These are phyloP conservation scores for Wallacemonas sp. DNA, from an alignment of 208 protist species.

Conservation along the genomic window DNA sequence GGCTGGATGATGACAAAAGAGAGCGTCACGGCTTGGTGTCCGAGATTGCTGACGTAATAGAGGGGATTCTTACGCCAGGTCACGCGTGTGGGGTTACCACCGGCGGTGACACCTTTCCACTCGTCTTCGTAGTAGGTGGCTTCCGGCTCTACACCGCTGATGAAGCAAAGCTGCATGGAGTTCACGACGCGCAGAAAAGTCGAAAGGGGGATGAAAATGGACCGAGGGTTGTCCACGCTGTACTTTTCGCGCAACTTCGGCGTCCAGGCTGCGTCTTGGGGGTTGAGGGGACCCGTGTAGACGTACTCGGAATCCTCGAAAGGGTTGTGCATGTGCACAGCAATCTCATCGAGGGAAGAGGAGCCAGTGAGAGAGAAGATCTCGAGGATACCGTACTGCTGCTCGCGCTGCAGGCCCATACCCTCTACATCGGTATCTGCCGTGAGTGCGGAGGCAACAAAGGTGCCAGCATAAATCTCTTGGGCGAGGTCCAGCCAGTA, in stretches of 20 bases:
- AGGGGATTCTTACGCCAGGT: conserved; percentile 79
- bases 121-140: conserved; percentile 68
- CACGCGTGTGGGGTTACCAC: conserved; percentile 65
- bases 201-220: conserved; percentile 36
- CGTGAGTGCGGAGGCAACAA: conserved; percentile 59
- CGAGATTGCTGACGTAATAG: conserved; percentile 49
- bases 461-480: conserved; percentile 56
- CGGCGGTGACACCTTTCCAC: conserved; percentile 66
- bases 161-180: conserved; percentile 51
- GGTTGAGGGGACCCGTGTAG: conserved; percentile 51
- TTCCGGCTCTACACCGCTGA: conserved; percentile 38
- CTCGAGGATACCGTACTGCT: conserved; percentile 84
- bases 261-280: conserved; percentile 42
- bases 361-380: conserved; percentile 74
- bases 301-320: conserved; percentile 77
- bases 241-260: conserved; percentile 33
- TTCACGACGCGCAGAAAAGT: conserved; percentile 32
- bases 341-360: conserved; percentile 57
- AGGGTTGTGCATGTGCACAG: conserved; percentile 74
- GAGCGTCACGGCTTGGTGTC: conserved; percentile 25
- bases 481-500: conserved; percentile 73
- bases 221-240: conserved; percentile 39
- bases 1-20: conserved; percentile 51
- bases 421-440: conserved; percentile 51
- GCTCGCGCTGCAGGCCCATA: conserved; percentile 69